These are phyloP conservation scores for Globisporangium nagaii DNA, from an alignment of 352 stramenopile species.

Conservation along the genomic window DNA sequence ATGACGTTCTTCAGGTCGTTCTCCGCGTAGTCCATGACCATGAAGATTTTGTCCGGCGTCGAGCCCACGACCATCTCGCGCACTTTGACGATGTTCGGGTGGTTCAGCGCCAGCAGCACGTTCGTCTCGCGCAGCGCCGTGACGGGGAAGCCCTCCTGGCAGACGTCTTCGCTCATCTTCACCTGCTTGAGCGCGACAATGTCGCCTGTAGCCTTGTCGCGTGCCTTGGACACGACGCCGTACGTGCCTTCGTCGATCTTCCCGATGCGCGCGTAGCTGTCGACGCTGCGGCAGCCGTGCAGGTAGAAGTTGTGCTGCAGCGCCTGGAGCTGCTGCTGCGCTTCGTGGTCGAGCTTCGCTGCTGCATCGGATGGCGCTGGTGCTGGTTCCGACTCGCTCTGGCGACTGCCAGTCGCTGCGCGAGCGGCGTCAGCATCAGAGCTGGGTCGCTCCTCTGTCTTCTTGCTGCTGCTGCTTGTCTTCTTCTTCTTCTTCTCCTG, in stretches of 20 bases:
- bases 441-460: neutral
- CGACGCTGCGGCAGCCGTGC: slow-evolving; percentile 91
- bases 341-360: neutral
- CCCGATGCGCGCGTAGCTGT: slow-evolving; percentile 92
- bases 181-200: slow-evolving; percentile 94
- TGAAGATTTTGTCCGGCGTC: slow-evolving; percentile 86
- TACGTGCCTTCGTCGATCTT: slow-evolving; percentile 97
- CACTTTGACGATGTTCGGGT: slow-evolving; percentile 86
- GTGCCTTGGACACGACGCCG: slow-evolving; percentile 94
- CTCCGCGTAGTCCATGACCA: slow-evolving; percentile 90
- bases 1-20: slow-evolving; percentile 85
- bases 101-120: slow-evolving; percentile 70
- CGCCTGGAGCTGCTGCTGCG: neutral
- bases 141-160: slow-evolving; percentile 79
- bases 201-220: slow-evolving; percentile 85
- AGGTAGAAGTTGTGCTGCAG: slow-evolving; percentile 66
- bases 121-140: slow-evolving; percentile 85
- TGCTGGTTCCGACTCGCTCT: neutral
- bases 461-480: neutral
- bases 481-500: slow-evolving; percentile 3
- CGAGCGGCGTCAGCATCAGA: neutral
- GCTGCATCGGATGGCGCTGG: slow-evolving; percentile 5
- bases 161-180: slow-evolving; percentile 71
- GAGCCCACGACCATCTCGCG: slow-evolving; percentile 88
- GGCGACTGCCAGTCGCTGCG: neutral